Evolutionary conservation across 768 basidiomycete genomes (phyloP).

Genomic region (Boletus sp.): DNA sequence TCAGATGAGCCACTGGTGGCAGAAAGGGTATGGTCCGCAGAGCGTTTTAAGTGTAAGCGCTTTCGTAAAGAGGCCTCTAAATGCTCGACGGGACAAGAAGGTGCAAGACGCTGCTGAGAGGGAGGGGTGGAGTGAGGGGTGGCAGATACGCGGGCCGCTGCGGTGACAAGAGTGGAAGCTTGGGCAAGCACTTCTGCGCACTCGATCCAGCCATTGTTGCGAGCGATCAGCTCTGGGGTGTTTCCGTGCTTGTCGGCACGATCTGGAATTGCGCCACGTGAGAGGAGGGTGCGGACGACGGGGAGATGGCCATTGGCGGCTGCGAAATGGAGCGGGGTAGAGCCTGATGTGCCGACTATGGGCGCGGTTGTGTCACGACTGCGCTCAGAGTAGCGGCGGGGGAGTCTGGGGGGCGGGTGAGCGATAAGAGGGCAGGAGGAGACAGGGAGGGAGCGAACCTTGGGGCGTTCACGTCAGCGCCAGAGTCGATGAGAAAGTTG

Average conservation of each 20-base stretch:
- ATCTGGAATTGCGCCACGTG: slow-evolving; percentile 78
- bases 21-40: slow-evolving; percentile 68
- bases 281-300: slow-evolving; percentile 76
- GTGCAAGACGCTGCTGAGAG: slow-evolving; percentile 16
- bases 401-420: slow-evolving; percentile 45
- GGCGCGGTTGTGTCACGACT: slow-evolving; percentile 62
- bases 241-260: slow-evolving; percentile 88
- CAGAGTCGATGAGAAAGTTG: slow-evolving; percentile 81
- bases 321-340: slow-evolving; percentile 95
- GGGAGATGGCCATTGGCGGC: slow-evolving; percentile 88
- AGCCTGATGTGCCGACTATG: slow-evolving; percentile 80
- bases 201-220: slow-evolving; percentile 74
- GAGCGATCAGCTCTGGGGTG: slow-evolving; percentile 81
- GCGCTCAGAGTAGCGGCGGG: slow-evolving; percentile 71
- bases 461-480: slow-evolving; percentile 97
- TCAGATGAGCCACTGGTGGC: slow-evolving; percentile 37
- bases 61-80: slow-evolving; percentile 35
- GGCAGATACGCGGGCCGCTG: neutral
- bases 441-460: slow-evolving; percentile 48
- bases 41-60: slow-evolving; percentile 70
- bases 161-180: slow-evolving; percentile 41
- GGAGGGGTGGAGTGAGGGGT: slow-evolving; percentile 19
- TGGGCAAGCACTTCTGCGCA: slow-evolving; percentile 71
- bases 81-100: slow-evolving; percentile 29
- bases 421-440: slow-evolving; percentile 3